Evolutionary conservation across 2,329 filamentous ascomycete species (phyloP).

Genomic region (Drechmeria coniospora): DNA sequence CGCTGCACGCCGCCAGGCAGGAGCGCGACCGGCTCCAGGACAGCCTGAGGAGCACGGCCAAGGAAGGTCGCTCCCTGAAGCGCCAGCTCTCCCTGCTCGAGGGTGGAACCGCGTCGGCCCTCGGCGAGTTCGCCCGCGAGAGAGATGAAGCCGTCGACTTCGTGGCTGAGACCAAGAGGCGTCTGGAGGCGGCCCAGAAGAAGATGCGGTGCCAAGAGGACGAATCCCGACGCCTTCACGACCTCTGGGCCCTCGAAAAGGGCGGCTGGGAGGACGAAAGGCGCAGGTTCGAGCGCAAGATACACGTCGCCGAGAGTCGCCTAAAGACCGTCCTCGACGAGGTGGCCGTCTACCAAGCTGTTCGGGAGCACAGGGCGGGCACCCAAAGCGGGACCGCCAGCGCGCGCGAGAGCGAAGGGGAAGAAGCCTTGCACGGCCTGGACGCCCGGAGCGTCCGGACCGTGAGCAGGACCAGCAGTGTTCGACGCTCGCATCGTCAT

Average conservation of each 20-base stretch:
- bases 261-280: slow-evolving; percentile 73
- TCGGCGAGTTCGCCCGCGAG: slow-evolving; percentile 71
- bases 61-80: slow-evolving; percentile 68
- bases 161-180: slow-evolving; percentile 55
- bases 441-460: slow-evolving; percentile 59
- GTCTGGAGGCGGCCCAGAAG: slow-evolving; percentile 65
- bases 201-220: slow-evolving; percentile 68
- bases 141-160: slow-evolving; percentile 69
- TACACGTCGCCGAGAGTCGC: slow-evolving; percentile 81
- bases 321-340: slow-evolving; percentile 77
- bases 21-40: slow-evolving; percentile 60
- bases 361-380: slow-evolving; percentile 29
- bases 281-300: slow-evolving; percentile 64
- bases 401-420: slow-evolving; percentile 39
- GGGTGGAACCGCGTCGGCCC: slow-evolving; percentile 70
- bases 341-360: slow-evolving; percentile 54
- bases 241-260: slow-evolving; percentile 72
- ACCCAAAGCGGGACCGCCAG: slow-evolving; percentile 18
- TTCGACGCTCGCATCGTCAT: slow-evolving; percentile 60
- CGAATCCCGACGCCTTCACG: slow-evolving; percentile 61
- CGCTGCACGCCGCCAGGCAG: slow-evolving; percentile 51
- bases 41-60: slow-evolving; percentile 45
- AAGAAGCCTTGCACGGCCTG: slow-evolving; percentile 46
- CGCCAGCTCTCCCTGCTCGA: slow-evolving; percentile 78
- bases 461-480: slow-evolving; percentile 56